Evolutionary conservation across 176 grass and related monocot genomes (phyloP), one percentile per base, ranked within the genome.

Genomic region (Bromus sterilis): DNA sequence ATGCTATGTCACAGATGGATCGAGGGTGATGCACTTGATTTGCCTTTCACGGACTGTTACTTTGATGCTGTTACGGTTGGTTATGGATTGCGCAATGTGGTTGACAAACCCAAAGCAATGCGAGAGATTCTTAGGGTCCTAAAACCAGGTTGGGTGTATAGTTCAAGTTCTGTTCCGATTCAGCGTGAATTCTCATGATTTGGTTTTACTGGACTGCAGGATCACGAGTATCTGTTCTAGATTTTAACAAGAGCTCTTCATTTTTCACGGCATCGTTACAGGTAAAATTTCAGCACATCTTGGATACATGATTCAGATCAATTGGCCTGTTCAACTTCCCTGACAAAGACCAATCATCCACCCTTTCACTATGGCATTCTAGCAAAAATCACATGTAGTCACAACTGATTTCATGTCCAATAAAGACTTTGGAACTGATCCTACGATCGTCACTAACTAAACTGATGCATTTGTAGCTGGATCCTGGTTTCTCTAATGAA

Each of bases 241-340:
- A 98, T 92, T 98, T 98, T 56, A 98, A 95, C 82, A 98, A 93
- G 84, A 98, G 95, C 28, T 91, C 88, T 16, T 95, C 93, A 63
- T 51, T 81, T 86, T 86, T 98, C 44, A 85, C 90, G 11, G 32
- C 89, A 62, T 91, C 76, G 0, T 82, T 89, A 33, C 95, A 98
- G 90, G 95, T 98, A 87, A 86, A 79, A 30, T 60, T 40, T 48
- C 20, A 82, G 31, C 1, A 5, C 3, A 56, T 32, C 15, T 69
- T 68, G 66, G 42, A n/a, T 43, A 20, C 56, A 62, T 42, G 14
- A 12, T 84, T 33, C 29, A 30, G 9, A 43, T 59, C 72, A 58
- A 60, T 49, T 74, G 36, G 21, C 10, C 16, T 77, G 21, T 74
- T 82, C 0, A 56, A 6, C 66, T 53, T 87, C 21, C 11, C 34